A percentile compares a stretch with the other conserved stretches of the same genome.
phyloP scores from a whole-genome alignment of 176 grass and related monocot genomes.

The bread wheat (Triticum aestivum) region DNA sequence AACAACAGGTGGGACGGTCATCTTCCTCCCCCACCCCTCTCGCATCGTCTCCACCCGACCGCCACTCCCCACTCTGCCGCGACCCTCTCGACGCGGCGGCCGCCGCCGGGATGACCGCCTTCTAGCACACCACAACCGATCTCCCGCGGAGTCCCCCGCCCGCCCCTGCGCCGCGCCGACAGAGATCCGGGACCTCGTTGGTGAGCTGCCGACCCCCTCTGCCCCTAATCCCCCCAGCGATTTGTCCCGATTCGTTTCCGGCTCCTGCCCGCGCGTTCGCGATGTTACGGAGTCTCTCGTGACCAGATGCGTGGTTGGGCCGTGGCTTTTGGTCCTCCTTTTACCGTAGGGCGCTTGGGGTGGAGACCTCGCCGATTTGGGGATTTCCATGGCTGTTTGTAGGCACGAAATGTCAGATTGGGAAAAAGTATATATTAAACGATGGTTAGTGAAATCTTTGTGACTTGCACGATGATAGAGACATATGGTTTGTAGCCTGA shows the following conservation, averaged over 20 bases:
- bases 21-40: background rate
- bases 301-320: background rate
- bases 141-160: background rate
- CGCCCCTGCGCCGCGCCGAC: background rate
- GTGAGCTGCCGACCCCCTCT: background rate
- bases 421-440: background rate
- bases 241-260: constrained; percentile 1
- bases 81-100: background rate
- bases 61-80: background rate
- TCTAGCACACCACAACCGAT: background rate
- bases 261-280: background rate
- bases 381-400: background rate
- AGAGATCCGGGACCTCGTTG: constrained; percentile 7
- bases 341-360: background rate
- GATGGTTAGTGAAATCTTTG: background rate
- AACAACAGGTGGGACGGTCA: background rate
- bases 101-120: constrained; percentile 1
- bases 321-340: background rate
- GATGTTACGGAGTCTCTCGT: background rate
- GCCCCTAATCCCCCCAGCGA: background rate
- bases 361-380: background rate
- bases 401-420: background rate
- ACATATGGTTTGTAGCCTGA: background rate
- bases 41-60: background rate
- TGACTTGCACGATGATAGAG: background rate